Conservation (phyloP, 2,329 filamentous ascomycete species). For the Parafenestella ontariensis region DNA sequence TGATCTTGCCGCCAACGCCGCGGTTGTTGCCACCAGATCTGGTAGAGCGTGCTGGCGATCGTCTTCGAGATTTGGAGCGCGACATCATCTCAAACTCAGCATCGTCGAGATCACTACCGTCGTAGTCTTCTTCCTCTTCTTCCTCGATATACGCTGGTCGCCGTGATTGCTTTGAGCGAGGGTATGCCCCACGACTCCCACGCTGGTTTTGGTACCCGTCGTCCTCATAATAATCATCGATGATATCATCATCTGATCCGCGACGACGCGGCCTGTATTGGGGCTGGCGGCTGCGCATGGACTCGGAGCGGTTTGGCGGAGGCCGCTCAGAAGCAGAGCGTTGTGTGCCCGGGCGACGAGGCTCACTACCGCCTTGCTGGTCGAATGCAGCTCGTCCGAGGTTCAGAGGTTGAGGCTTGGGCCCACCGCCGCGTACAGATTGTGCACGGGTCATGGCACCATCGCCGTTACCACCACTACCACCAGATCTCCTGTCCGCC, state of each 20-base stretch:
- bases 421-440: constrained; percentile 57
- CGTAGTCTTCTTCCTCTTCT: constrained; percentile 75
- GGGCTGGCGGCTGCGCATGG: constrained; percentile 38
- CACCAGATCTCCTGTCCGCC: constrained; percentile 62
- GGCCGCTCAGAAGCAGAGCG: constrained; percentile 56
- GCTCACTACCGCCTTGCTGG: constrained; percentile 39
- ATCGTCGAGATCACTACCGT: constrained; percentile 76
- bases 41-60: constrained; percentile 52
- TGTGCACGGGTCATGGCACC: constrained; percentile 55
- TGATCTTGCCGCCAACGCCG: constrained; percentile 69
- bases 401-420: constrained; percentile 57
- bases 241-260: constrained; percentile 56
- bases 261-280: constrained; percentile 40
- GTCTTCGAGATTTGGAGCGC: constrained; percentile 48
- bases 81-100: constrained; percentile 81
- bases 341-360: constrained; percentile 47
- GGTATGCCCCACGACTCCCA: constrained; percentile 35
- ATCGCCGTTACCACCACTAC: constrained; percentile 27
- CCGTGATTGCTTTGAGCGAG: constrained; percentile 40
- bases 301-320: constrained; percentile 45
- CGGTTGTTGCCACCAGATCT: constrained; percentile 59
- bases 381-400: constrained; percentile 59
- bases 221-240: constrained; percentile 66
- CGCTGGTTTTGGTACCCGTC: constrained; percentile 66
- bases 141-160: constrained; percentile 76